Percentiles rank a stretch among this genome's conserved stretches.
phyloP scores from a whole-genome alignment of 2,329 filamentous ascomycete species.

The Pseudonectria buxi region DNA sequence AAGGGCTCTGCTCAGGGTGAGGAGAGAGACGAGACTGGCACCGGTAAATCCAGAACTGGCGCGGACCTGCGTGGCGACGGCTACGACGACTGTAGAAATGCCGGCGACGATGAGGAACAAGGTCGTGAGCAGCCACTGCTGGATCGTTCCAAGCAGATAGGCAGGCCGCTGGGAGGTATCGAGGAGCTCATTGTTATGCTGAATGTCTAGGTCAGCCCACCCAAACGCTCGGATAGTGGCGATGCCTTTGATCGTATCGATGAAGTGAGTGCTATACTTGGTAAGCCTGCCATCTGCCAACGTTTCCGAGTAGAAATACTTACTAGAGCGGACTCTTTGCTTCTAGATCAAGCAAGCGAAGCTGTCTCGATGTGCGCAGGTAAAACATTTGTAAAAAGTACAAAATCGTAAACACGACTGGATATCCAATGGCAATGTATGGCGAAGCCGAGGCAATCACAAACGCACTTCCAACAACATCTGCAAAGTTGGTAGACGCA shows the following conservation, averaged over 20 bases:
- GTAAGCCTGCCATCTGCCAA: not conserved
- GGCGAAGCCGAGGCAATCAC: slow-evolving; percentile 38
- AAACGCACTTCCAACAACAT: slow-evolving; percentile 35
- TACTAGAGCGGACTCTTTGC: slow-evolving; percentile 44
- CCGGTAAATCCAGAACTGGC: slow-evolving; percentile 32
- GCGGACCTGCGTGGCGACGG: slow-evolving; percentile 37
- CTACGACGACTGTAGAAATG: slow-evolving; percentile 41
- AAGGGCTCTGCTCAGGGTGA: slow-evolving; percentile 23
- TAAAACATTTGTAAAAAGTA: slow-evolving; percentile 52
- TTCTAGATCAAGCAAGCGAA: slow-evolving; percentile 55
- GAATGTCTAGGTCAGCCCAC: slow-evolving; percentile 32
- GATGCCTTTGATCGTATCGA: slow-evolving; percentile 49
- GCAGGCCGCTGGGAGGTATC: slow-evolving; percentile 50
- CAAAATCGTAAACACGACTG: slow-evolving; percentile 37
- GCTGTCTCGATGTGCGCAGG: slow-evolving; percentile 52
- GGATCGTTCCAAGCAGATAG: slow-evolving; percentile 51
- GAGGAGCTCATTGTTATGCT: slow-evolving; percentile 40
- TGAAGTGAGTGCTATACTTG: slow-evolving; percentile 38
- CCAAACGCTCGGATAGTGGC: slow-evolving; percentile 51
- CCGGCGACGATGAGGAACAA: slow-evolving; percentile 43
- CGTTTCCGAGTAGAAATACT: not conserved
- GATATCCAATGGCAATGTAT: slow-evolving; percentile 44
- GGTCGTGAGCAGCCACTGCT: slow-evolving; percentile 49
- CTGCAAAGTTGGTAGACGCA: slow-evolving; percentile 15
- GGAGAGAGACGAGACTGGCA: slow-evolving; percentile 31